Evolutionary conservation across 1,139 yeast genomes (phyloP), one percentile per base, ranked within the genome.

Genomic region (Blastobotrys serpentis): DNA sequence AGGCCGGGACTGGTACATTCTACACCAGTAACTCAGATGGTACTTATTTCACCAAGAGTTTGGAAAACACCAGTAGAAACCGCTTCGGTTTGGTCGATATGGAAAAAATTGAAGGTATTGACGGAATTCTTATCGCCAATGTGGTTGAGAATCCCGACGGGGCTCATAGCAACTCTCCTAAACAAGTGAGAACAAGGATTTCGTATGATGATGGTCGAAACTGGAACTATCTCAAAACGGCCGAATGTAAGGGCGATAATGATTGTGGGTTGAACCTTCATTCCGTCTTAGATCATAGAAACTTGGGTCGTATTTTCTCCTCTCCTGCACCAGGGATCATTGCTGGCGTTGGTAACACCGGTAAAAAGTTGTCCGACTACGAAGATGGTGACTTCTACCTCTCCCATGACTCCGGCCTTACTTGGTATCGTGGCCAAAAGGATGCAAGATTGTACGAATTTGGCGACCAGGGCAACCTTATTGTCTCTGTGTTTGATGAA

Each of bases 391-490:
- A 70, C 48, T 58, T 71, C 33, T 87, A 74, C 64, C 61, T 86
- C 3, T 86, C 95, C 0, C 75, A 86, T 53, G 88, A 88, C 66
- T 92, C 89, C 33, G 96, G 96, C 18, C 65, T 75, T 5, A 69
- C 82, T 0, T 89, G 96, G 96, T 66, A 66, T 36, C 63, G 72
- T 50, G 77, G 81, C 0, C 60, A 81, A 21, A 78, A 79, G 36
- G 76, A 72, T 36, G 81, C 89, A 1, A 72, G 80, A 41, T 60
- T 74, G 3, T 82, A 78, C 56, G 73, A 84, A 0, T 84, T 82
- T 68, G 96, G 94, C 48, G 95, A 88, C 65, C 78, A 79, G 51
- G 97, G 96, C 44, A 87, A 87, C 62, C 65, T 87, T 3, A 76
- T 87, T 39, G 69, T 86, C 1, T 87, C 89, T 2, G 70, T 80